Conservation (phyloP, 1,284 basidiomycete species). For the Coniophora puteana region DNA sequence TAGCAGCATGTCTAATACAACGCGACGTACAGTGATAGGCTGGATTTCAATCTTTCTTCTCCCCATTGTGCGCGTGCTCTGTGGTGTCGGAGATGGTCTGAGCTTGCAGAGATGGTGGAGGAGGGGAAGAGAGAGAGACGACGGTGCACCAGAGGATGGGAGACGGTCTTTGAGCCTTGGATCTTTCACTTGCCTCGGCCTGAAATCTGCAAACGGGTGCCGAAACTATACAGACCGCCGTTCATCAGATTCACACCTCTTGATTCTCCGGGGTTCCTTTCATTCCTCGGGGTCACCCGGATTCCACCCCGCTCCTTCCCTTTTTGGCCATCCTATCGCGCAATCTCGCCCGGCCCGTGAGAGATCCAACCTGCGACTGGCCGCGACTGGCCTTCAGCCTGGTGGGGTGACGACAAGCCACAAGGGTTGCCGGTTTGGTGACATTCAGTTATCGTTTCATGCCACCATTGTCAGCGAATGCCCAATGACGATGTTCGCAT, state of each 20-base stretch:
- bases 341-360: neutral
- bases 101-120: slow-evolving; percentile 7
- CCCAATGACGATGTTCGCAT: slow-evolving; percentile 9
- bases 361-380: neutral
- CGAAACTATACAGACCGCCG: slow-evolving; percentile 32
- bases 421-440: too few species aligned
- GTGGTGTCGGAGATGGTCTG: too few species aligned
- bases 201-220: slow-evolving; percentile 35
- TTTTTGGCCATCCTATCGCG: neutral
- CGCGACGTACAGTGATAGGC: slow-evolving; percentile 67
- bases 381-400: too few species aligned
- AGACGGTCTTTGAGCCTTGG: slow-evolving; percentile 30
- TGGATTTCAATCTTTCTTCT: slow-evolving; percentile 89
- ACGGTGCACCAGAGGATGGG: slow-evolving; percentile 22
- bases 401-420: too few species aligned
- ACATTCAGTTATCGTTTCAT: neutral
- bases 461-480: slow-evolving; percentile 3
- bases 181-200: slow-evolving; percentile 29
- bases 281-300: slow-evolving; percentile 23
- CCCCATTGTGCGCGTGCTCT: slow-evolving; percentile 73
- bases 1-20: slow-evolving; percentile 16
- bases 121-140: slow-evolving; percentile 14
- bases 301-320: slow-evolving; percentile 11
- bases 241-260: slow-evolving; percentile 30
- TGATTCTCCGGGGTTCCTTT: slow-evolving; percentile 9